Base-by-base conservation (phyloP, 169 alveolate species). In the Theileria annulata region DNA sequence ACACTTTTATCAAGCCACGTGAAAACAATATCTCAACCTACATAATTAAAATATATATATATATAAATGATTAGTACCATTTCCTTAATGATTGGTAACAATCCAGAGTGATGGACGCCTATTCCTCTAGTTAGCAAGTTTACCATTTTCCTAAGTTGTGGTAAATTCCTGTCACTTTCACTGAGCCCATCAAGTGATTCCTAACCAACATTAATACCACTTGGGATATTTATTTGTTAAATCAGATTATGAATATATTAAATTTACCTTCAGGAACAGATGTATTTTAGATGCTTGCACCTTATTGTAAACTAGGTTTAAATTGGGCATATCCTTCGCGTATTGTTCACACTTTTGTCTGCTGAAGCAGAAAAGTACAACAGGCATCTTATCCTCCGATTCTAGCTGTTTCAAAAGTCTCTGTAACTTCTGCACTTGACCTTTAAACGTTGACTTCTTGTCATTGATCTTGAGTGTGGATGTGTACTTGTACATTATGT, bases 41-140 rank as follows among this genome's bases (percentile, higher is more conserved):
- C 2, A 21, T 8, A 25, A 21, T 23, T 23, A n/a, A n/a, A n/a
- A n/a, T 27, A 8, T 12, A 74, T 10, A 9, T 51, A 25, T 21
- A 6, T 6, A 15, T 37, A 70, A 23, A 63, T n/a, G n/a, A 19
- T 56, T 56, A 56, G 23, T 47, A 96, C 99, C 37, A 98, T 92
- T 92, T 98, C 99, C 87, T 97, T 98, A 62, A 97, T 85, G 21
- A 98, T 96, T 5, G 99, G 99, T 15, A 98, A 92, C 71, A 97
- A 87, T 10, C 99, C 99, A 48, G 99, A 95, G 90, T 98, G 99
- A 83, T 98, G 99, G n/a, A 97, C 92, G 2, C 99, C 99, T 27
- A 98, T 94, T 23, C 99, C 99, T 37, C 96, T 91, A 54, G 85
- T 91, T 35, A 97, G 90, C 51, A 96, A 76, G 68, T 91, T 93